Percentiles rank a stretch among this genome's conserved stretches.
Evolutionary conservation across 345 rosid species (phyloP).

Genomic region (Punica granatum): DNA sequence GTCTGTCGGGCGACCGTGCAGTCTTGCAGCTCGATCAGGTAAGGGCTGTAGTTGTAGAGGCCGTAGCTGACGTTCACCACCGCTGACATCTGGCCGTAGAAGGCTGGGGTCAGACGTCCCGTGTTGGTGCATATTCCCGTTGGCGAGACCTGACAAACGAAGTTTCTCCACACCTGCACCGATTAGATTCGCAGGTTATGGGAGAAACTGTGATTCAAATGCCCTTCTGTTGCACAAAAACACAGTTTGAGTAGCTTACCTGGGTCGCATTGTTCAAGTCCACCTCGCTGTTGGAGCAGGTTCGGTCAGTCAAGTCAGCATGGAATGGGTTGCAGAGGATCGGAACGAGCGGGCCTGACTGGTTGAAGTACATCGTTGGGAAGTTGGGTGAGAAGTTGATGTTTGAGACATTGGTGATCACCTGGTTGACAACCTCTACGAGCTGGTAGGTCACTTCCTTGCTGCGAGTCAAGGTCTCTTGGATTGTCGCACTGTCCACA

Average conservation of each 20-base stretch:
- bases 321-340: constrained; percentile 74
- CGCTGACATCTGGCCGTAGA: constrained; percentile 64
- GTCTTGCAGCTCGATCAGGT: constrained; percentile 60
- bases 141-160: constrained; percentile 65
- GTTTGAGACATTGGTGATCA: constrained; percentile 91
- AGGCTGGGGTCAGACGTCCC: constrained; percentile 68
- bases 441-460: constrained; percentile 73
- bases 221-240: background rate
- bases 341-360: constrained; percentile 84
- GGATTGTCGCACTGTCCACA: constrained; percentile 70
- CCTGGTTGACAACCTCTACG: constrained; percentile 70
- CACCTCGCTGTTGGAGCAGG: constrained; percentile 65
- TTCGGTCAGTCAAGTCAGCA: constrained; percentile 48
- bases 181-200: background rate
- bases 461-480: constrained; percentile 54
- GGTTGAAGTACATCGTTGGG: constrained; percentile 68
- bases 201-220: background rate
- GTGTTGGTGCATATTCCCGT: constrained; percentile 54
- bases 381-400: constrained; percentile 85
- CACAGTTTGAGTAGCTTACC: constrained; percentile 25
- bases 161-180: constrained; percentile 64
- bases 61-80: constrained; percentile 50
- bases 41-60: constrained; percentile 49
- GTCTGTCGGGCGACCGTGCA: constrained; percentile 77
- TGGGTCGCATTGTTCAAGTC: constrained; percentile 69